Evolutionary conservation across 2,329 filamentous ascomycete genomes (phyloP), one percentile per base, ranked within the genome.

Genomic region (Hypoxylon sp.): DNA sequence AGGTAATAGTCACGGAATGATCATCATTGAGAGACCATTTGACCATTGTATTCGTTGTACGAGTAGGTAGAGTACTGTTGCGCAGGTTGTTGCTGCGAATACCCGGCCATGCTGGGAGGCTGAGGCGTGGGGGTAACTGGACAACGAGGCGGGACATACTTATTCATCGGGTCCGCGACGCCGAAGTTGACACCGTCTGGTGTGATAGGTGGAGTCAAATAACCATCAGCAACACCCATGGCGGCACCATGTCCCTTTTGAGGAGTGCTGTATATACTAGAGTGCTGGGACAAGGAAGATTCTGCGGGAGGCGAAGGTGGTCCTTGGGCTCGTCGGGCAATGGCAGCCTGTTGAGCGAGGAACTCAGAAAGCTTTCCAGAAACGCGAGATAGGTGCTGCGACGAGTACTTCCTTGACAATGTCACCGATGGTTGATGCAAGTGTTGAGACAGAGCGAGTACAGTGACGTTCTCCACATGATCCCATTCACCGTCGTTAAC

Each of bases 171-270:
- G 39, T 79, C 80, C 52, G 81, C 79, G 53, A 81, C 80, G 31
- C 79, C 82, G 58, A 89, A 89, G 73, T 83, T 84, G 56, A 87
- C 84, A 6, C 89, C 88, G 69, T 95, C 93, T 3, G 93, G 93
- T 0, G 93, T 96, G 78, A 96, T 95, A 1, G 93, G 93, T 26
- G 93, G 93, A 14, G 93, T 96, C 72, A 94, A 87, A 80, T 94
- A 94, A 64, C 93, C 93, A 72, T 93, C 87, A 39, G 90, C 88
- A 70, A 90, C 86, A 56, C 85, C 84, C 57, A 87, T 82, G n/a
- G 83, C 81, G 56, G 87, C 84, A 71, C 89, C 90, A 67, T 90
- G 88, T 54, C 87, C 88, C 83, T 95, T 95, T 76, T 93, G 90
- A 13, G 93, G 93, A 14, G 93, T 96, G 81, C 90, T 91, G 77